A percentile compares a stretch with the other conserved stretches of the same genome.
Conservation (phyloP, 2,329 filamentous ascomycete genomes). For the Coniochaeta sp. region DNA sequence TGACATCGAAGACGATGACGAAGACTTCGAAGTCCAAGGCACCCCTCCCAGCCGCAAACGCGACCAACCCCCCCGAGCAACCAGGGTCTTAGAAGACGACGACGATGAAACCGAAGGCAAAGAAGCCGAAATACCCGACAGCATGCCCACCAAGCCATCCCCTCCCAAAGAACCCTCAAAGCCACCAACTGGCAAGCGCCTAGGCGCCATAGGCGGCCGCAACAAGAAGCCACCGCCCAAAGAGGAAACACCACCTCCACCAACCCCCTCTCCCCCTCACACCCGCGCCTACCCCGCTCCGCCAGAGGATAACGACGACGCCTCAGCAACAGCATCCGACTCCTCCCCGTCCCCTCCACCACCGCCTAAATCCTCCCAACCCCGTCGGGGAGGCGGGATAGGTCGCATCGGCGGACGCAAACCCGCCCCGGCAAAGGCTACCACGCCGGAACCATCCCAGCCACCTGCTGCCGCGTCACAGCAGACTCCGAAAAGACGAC, state of each 20-base stretch:
- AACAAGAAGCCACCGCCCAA: conserved; percentile 18
- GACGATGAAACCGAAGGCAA: conserved; percentile 28
- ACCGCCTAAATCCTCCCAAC: conserved; percentile 16
- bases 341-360: conserved; percentile 12
- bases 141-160: neutral
- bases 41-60: conserved; percentile 24
- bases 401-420: conserved; percentile 31
- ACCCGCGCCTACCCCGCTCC: conserved; percentile 10
- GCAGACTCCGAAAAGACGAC: conserved; percentile 8
- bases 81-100: neutral
- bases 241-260: conserved; percentile 8
- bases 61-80: neutral
- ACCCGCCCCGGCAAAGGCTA: conserved; percentile 8
- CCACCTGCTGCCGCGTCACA: conserved; percentile 7
- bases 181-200: conserved; percentile 11
- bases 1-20: conserved; percentile 33
- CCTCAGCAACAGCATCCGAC: conserved; percentile 15
- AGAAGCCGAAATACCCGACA: conserved; percentile 11
- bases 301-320: conserved; percentile 20
- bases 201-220: conserved; percentile 28
- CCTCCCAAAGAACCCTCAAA: neutral
- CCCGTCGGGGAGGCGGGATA: conserved; percentile 22
- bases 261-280: conserved; percentile 14
- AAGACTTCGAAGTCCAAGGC: conserved; percentile 44
- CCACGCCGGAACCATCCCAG: conserved; percentile 18